phyloP scores from a whole-genome alignment of 1,284 basidiomycete species.

The Apiotrichum akiyoshidainum region DNA sequence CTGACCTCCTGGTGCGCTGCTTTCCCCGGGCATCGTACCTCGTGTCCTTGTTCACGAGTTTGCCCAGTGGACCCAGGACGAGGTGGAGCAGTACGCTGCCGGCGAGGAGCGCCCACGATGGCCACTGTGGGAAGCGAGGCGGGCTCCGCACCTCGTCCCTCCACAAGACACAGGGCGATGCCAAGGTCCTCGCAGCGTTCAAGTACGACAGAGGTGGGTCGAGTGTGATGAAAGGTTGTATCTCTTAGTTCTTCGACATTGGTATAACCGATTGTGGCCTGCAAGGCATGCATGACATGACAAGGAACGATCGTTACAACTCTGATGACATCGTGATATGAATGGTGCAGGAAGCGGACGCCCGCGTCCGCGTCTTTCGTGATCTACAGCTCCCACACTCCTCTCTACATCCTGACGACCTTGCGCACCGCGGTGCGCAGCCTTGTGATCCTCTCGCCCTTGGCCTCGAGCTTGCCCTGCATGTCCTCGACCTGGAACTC shows the following conservation, averaged over 20 bases:
- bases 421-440: background rate
- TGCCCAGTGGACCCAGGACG: constrained; percentile 30
- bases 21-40: constrained; percentile 33
- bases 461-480: background rate
- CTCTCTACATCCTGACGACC: background rate
- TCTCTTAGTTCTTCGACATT: no score
- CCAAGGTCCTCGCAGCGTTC: no score
- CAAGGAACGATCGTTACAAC: no score
- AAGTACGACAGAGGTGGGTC: no score
- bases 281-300: no score
- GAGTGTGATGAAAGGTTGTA: no score
- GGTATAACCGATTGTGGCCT: no score
- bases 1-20: constrained; percentile 29
- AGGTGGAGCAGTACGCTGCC: constrained; percentile 22
- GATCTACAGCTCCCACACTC: background rate
- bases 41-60: no score
- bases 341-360: no score
- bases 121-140: background rate
- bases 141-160: background rate
- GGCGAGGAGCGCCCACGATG: no score
- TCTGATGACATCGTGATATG: no score
- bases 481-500: background rate
- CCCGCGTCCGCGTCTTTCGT: background rate
- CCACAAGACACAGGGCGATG: no score
- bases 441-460: background rate